phyloP scores from a whole-genome alignment of 148 eudicot genomes.

The Beta vulgaris region DNA sequence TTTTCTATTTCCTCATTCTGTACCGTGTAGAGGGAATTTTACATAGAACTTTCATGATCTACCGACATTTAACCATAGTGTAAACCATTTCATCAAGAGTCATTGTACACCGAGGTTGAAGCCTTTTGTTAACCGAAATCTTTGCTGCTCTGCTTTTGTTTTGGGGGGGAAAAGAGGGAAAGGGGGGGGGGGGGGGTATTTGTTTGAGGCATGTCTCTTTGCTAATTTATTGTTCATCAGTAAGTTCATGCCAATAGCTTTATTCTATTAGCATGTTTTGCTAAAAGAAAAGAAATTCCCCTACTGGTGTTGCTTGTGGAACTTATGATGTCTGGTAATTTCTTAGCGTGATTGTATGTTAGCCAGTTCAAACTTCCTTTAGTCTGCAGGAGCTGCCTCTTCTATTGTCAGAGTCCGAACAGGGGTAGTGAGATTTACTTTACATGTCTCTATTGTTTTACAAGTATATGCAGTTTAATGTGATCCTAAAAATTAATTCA shows the following conservation, averaged over 20 bases:
- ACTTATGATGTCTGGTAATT: background rate
- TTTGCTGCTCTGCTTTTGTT: background rate
- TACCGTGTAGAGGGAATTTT: background rate
- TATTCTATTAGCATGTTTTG: background rate
- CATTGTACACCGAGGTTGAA: background rate
- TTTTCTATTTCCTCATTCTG: background rate
- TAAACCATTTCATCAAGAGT: background rate
- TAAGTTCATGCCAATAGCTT: background rate
- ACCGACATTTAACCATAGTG: background rate
- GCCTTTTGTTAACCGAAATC: background rate
- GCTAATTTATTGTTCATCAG: background rate
- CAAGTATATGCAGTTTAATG: constrained; percentile 3
- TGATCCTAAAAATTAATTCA: constrained; percentile 20
- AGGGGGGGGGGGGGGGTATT: too few species aligned
- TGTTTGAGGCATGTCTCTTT: background rate
- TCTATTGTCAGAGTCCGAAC: constrained; percentile 86
- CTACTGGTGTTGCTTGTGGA: background rate
- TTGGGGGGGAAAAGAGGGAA: background rate
- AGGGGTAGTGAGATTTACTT: constrained; percentile 44
- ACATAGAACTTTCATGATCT: background rate
- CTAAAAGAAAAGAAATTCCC: background rate
- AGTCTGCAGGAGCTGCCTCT: constrained; percentile 95
- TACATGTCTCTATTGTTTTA: constrained; percentile 2
- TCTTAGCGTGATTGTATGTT: background rate
- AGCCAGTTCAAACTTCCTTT: constrained; percentile 26